Evolutionary conservation across 2,329 filamentous ascomycete genomes (phyloP).

Genomic region (Whalleya microplaca): DNA sequence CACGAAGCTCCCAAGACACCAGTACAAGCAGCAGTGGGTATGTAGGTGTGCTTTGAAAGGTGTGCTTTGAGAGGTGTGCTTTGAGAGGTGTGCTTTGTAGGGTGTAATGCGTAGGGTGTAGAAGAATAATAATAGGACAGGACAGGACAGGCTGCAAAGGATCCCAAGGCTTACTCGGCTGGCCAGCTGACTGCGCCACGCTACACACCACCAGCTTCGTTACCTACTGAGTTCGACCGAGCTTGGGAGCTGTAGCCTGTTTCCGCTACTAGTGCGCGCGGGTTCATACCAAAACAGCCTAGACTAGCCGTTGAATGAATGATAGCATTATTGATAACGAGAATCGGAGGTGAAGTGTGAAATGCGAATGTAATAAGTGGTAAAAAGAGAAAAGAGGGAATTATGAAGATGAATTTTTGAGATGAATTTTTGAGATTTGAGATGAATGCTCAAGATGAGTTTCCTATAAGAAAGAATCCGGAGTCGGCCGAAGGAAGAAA

Average conservation of each 20-base stretch:
- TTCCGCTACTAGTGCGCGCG: neutral
- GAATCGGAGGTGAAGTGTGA: neutral
- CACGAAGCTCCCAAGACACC: conserved; percentile 11
- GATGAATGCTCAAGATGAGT: no score
- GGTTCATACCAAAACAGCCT: neutral
- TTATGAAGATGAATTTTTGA: neutral
- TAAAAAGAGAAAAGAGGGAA: neutral
- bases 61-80: no score
- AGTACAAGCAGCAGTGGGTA: no score
- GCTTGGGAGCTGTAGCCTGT: neutral
- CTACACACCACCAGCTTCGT: conserved; percentile 21
- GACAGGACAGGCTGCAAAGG: conserved; percentile 5
- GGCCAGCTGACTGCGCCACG: conserved; percentile 25
- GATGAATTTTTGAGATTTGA: no score
- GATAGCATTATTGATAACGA: neutral
- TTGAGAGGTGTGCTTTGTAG: no score
- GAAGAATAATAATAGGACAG: no score
- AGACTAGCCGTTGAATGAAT: neutral
- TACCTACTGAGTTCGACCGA: neutral
- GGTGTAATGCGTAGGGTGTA: no score
- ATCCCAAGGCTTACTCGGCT: conserved; percentile 10
- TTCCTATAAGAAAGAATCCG: no score
- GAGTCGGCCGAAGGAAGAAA: neutral
- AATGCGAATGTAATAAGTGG: neutral
- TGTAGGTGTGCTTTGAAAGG: no score